These are phyloP conservation scores for Manihot esculenta DNA, from an alignment of 441 rosid genomes.

Conservation along the genomic window DNA sequence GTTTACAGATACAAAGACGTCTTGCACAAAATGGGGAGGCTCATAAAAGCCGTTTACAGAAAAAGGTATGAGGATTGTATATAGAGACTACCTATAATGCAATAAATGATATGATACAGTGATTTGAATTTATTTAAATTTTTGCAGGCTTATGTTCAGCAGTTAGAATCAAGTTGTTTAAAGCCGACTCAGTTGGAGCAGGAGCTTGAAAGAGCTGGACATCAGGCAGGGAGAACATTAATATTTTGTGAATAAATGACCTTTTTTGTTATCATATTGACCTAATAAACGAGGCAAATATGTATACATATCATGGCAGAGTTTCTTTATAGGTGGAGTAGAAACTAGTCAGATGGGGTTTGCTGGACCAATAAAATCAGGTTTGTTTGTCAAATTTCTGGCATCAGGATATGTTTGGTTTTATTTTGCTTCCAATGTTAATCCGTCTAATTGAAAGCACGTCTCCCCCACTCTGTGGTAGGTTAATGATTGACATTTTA, in stretches of 20 bases:
- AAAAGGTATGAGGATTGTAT: conserved; percentile 53
- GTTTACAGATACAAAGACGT: conserved; percentile 73
- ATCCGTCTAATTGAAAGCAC: conserved; percentile 7
- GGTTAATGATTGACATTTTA: too few species aligned
- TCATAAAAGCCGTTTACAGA: conserved; percentile 91
- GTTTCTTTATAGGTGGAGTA: conserved; percentile 52
- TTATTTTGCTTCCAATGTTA: conserved; percentile 6
- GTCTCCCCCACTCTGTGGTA: background rate
- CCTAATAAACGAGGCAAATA: background rate
- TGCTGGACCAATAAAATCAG: conserved; percentile 58
- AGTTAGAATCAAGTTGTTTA: conserved; percentile 80
- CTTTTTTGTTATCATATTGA: background rate
- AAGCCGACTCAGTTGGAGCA: conserved; percentile 83
- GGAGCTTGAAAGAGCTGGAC: conserved; percentile 77
- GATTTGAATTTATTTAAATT: conserved; percentile 16
- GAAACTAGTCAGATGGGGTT: conserved; percentile 57
- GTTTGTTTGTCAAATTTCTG: conserved; percentile 39
- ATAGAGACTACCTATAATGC: background rate
- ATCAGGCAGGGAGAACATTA: conserved; percentile 54
- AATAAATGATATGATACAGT: background rate
- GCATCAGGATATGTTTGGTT: background rate
- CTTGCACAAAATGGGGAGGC: conserved; percentile 99
- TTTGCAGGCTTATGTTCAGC: conserved; percentile 91
- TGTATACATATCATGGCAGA: conserved; percentile 46
- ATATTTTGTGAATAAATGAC: background rate